A percentile compares a stretch with the other conserved stretches of the same genome.
Evolutionary conservation across 495 filamentous ascomycete genomes (phyloP).

Genomic region (Aspergillus affinis): DNA sequence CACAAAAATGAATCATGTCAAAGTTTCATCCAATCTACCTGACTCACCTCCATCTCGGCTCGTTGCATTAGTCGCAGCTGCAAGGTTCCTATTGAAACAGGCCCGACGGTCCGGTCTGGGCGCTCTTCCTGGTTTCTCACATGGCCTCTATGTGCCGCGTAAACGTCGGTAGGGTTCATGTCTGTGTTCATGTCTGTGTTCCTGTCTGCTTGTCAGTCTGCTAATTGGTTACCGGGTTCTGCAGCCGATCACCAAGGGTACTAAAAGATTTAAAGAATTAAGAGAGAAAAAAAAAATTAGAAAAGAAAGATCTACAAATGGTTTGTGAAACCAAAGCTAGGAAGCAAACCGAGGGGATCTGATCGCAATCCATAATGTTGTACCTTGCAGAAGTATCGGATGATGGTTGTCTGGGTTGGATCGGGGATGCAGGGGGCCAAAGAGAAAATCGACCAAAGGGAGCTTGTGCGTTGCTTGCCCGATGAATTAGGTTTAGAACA

Average conservation of each 20-base stretch:
- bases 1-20: neutral
- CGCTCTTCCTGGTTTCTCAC: neutral
- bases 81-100: neutral
- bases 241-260: neutral
- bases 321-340: slow-evolving; percentile 9
- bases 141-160: neutral
- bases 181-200: neutral
- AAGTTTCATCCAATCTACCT: neutral
- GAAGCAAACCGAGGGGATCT: slow-evolving; percentile 1
- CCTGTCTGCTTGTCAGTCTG: neutral
- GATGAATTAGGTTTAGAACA: slow-evolving; percentile 1
- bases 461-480: slow-evolving; percentile 5
- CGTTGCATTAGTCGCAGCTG: slow-evolving; percentile 3
- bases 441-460: neutral
- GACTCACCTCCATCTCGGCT: neutral
- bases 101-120: neutral
- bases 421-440: neutral
- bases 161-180: neutral
- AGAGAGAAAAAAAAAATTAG: neutral
- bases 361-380: slow-evolving; percentile 5
- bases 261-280: neutral
- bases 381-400: slow-evolving; percentile 6
- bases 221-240: neutral
- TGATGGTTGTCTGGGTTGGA: slow-evolving; percentile 3
- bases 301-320: slow-evolving; percentile 1